Conservation (phyloP, 495 filamentous ascomycete species). For the Trichoderma orchidacearum region DNA sequence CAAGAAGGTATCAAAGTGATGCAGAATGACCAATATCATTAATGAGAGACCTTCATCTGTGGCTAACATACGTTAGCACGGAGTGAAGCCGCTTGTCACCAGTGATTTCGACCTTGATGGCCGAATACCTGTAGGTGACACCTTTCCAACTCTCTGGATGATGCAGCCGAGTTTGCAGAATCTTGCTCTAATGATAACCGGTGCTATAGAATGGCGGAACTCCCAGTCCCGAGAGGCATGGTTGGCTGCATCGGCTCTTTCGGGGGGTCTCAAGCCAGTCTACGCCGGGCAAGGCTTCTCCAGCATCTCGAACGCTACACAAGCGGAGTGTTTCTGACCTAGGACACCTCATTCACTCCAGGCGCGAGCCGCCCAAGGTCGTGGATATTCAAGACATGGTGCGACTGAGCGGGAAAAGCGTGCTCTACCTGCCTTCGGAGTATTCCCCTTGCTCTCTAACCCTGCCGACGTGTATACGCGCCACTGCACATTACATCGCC, state of each 20-base stretch:
- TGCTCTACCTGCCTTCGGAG: slow-evolving; percentile 50
- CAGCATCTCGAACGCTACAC: not conserved
- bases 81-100: slow-evolving; percentile 18
- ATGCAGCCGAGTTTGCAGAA: too few species aligned
- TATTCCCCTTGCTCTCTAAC: slow-evolving; percentile 49
- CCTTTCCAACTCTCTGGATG: too few species aligned
- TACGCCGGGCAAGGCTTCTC: not conserved
- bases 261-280: not conserved
- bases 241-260: not conserved
- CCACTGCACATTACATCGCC: slow-evolving; percentile 50
- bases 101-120: slow-evolving; percentile 9
- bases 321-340: slow-evolving; percentile 34
- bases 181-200: not conserved
- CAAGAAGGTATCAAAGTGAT: slow-evolving; percentile 25
- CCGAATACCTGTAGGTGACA: not conserved
- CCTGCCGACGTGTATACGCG: slow-evolving; percentile 64
- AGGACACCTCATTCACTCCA: slow-evolving; percentile 30
- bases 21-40: not conserved
- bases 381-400: slow-evolving; percentile 50
- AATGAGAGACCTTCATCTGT: not conserved
- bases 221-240: not conserved
- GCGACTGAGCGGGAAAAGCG: slow-evolving; percentile 59
- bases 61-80: slow-evolving; percentile 19
- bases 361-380: slow-evolving; percentile 44
- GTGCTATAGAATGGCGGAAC: not conserved